These are phyloP conservation scores for Capsicum pubescens DNA, from an alignment of 257 asterid genomes.

Conservation along the genomic window DNA sequence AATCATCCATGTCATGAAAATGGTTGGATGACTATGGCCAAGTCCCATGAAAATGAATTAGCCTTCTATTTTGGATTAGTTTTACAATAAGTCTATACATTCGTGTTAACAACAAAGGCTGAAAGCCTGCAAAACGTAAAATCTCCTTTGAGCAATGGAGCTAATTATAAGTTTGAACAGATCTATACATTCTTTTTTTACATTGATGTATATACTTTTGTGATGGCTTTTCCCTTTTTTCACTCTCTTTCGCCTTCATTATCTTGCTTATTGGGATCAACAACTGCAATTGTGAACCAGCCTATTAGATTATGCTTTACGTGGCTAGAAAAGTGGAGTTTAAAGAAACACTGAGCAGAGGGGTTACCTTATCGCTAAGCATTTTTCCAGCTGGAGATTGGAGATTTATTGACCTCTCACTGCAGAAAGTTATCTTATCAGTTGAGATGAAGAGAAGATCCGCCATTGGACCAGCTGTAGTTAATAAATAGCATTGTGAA, in stretches of 20 bases:
- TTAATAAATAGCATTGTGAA: too few species aligned
- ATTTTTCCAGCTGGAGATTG: too few species aligned
- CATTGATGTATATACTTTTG: conserved; percentile 49
- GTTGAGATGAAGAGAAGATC: too few species aligned
- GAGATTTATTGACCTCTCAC: too few species aligned
- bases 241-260: too few species aligned
- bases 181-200: neutral
- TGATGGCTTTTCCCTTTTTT: too few species aligned
- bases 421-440: too few species aligned
- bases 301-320: neutral
- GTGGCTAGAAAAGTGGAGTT: neutral
- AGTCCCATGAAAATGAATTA: neutral
- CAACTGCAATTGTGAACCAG: neutral
- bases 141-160: too few species aligned
- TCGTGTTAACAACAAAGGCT: neutral
- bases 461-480: too few species aligned
- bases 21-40: neutral
- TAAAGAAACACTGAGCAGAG: neutral
- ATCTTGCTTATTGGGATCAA: too few species aligned
- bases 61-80: neutral
- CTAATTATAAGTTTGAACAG: neutral
- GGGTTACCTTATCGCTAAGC: too few species aligned
- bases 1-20: too few species aligned
- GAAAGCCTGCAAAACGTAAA: neutral
- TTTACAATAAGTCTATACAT: neutral